Percentiles rank a stretch among this genome's conserved stretches.
Evolutionary conservation across 352 stramenopile genomes (phyloP).

Genomic region (Phytophthora pluvialis): DNA sequence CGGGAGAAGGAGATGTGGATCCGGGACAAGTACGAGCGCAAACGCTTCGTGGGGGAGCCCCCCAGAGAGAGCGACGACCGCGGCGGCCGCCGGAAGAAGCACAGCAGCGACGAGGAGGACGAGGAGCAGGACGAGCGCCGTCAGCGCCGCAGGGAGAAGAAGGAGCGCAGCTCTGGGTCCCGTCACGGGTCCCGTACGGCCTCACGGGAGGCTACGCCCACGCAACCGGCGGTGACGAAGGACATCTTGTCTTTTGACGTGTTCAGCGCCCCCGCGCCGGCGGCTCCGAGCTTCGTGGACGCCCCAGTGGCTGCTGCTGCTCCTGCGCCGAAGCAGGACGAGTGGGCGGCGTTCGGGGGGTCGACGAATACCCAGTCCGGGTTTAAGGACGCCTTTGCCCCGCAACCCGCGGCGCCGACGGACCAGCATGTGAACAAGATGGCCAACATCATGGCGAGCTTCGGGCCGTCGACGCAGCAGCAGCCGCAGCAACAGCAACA

Average conservation of each 20-base stretch:
- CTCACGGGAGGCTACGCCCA: conserved; percentile 46
- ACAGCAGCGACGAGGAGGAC: conserved; percentile 53
- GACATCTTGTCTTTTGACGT: conserved; percentile 83
- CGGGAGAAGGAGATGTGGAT: conserved; percentile 93
- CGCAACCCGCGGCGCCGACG: conserved; percentile 35
- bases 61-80: conserved; percentile 26
- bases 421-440: conserved; percentile 79
- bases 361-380: conserved; percentile 48
- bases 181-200: conserved; percentile 38
- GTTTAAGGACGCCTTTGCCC: conserved; percentile 56
- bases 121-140: conserved; percentile 45
- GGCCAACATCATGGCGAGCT: conserved; percentile 90
- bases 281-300: conserved; percentile 28
- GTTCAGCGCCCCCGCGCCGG: conserved; percentile 50
- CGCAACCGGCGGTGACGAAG: conserved; percentile 34
- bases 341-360: conserved; percentile 77
- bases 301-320: conserved; percentile 14
- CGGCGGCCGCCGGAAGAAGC: conserved; percentile 44
- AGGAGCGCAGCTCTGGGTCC: conserved; percentile 10
- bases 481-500: conserved; percentile 29
- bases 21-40: conserved; percentile 91
- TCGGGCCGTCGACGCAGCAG: conserved; percentile 44
- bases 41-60: conserved; percentile 69
- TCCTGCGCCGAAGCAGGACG: conserved; percentile 51
- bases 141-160: conserved; percentile 29